Percentiles rank a stretch among this genome's conserved stretches.
phyloP scores from a whole-genome alignment of 1,284 basidiomycete species.

The Moesziomyces sp. region DNA sequence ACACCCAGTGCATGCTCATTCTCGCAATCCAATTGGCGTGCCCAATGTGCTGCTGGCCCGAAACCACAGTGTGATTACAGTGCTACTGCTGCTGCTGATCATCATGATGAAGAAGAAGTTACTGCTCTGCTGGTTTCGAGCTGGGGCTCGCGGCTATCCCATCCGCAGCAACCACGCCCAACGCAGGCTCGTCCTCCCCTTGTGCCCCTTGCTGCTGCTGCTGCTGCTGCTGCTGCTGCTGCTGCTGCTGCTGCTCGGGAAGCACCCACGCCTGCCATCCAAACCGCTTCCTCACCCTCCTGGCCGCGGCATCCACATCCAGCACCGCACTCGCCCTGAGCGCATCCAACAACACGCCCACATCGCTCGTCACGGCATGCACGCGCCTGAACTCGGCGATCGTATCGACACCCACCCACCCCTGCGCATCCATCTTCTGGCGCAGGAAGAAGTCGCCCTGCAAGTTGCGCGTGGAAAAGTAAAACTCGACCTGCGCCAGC shows the following conservation, averaged over 20 bases:
- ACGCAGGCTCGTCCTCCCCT: slow-evolving; percentile 14
- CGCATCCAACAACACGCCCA: slow-evolving; percentile 40
- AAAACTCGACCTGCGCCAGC: slow-evolving; percentile 64
- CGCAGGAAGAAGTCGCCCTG: slow-evolving; percentile 61
- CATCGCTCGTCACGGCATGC: slow-evolving; percentile 27
- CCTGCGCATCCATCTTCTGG: slow-evolving; percentile 56
- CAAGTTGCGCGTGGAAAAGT: slow-evolving; percentile 62
- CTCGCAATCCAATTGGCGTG: too few relatives aligned
- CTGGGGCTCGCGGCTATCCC: slow-evolving; percentile 12
- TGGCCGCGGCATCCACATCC: slow-evolving; percentile 42
- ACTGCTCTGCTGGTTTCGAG: too few relatives aligned
- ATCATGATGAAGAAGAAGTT: too few relatives aligned
- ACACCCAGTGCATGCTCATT: too few relatives aligned
- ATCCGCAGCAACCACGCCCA: slow-evolving; percentile 34
- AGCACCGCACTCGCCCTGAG: slow-evolving; percentile 42
- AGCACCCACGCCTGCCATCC: slow-evolving; percentile 56
- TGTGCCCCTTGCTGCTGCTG: background rate
- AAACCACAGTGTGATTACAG: too few relatives aligned
- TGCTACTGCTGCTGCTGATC: too few relatives aligned
- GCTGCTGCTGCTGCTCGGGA: slow-evolving; percentile 1
- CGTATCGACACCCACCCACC: slow-evolving; percentile 55
- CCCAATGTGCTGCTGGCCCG: too few relatives aligned
- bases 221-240: background rate
- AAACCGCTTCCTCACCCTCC: slow-evolving; percentile 41
- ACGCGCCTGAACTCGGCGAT: slow-evolving; percentile 60